Evolutionary conservation across 129 eudicot species (phyloP).

Genomic region (Flaveria brownii): DNA sequence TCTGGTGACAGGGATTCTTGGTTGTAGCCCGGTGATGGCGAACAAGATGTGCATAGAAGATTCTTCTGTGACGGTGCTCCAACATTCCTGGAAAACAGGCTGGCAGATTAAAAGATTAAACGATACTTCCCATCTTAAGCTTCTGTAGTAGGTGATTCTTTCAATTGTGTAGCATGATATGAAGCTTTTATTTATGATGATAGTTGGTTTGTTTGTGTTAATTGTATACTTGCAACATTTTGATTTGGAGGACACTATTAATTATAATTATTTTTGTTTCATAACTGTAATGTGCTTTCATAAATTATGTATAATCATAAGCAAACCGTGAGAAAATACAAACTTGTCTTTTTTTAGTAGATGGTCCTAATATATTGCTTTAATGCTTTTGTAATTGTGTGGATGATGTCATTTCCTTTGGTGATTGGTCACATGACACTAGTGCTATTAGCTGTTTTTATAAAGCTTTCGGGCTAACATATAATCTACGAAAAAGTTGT

Average conservation of each 20-base stretch:
- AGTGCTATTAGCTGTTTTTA: no score
- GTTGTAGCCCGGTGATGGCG: conserved; percentile 76
- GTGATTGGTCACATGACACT: no score
- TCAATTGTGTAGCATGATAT: conserved; percentile 51
- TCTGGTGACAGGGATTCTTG: conserved; percentile 77
- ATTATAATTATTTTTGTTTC: conserved; percentile 12
- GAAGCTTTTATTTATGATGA: conserved; percentile 34
- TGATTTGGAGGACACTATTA: conserved; percentile 15
- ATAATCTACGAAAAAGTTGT: no score
- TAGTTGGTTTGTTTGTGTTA: conserved; percentile 33
- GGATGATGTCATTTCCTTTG: no score
- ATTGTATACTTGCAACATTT: conserved; percentile 32
- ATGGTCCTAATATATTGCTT: no score
- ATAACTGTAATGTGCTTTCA: background rate
- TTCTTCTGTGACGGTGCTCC: conserved; percentile 86
- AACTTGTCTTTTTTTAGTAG: no score
- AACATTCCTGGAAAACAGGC: conserved; percentile 84
- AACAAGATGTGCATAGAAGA: conserved; percentile 84
- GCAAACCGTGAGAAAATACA: no score
- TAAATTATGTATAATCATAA: background rate
- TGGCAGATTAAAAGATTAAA: conserved; percentile 93
- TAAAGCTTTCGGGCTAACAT: no score
- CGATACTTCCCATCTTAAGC: conserved; percentile 87
- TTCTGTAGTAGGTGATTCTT: conserved; percentile 65
- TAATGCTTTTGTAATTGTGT: no score